Evolutionary conservation across 495 filamentous ascomycete species (phyloP), one percentile per base, ranked within the genome.

Genomic region (Aspergillus nidulans): DNA sequence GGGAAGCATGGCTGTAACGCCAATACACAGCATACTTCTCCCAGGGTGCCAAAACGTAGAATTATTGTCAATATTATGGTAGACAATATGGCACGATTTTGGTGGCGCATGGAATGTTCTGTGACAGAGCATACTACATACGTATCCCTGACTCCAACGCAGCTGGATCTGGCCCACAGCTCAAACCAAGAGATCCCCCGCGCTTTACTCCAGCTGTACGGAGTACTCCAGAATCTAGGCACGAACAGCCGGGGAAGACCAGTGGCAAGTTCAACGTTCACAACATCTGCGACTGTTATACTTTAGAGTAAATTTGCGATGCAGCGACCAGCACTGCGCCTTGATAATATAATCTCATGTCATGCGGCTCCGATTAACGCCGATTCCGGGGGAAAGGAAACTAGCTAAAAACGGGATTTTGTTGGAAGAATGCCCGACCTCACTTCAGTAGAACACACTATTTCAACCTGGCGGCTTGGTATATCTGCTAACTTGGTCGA

Each of bases 131-230:
- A 16, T 3, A 41, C 15, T 41, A 40, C 26, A 28, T 28, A 9
- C 26, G 4, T 28, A 34, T 34, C 9, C 30, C 40, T 43, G 21
- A 19, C 12, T 23, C 4, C 23, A 21, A 16, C 42, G 30, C 21
- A 45, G 15, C 21, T 45, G 42, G 42, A n/a, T 26, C 42, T n/a
- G 42, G 36, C 36, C 36, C 36, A 39, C 36, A 18, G 3, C 12
- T n/a, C 12, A 18, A 24, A 23, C n/a, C 46, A 38, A 30, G 19
- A 38, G 24, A 39, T 8, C n/a, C 20, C 21, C 48, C 48, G 32
- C 48, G 48, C 48, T 40, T 38, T 39, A 7, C 48, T 40, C 48
- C 48, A 50, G 45, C 16, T 25, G 23, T 26, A n/a, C n/a, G n/a
- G 8, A 12, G 34, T n/a, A 20, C 18, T 42, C 40, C 40, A 42